Conservation (phyloP, 768 basidiomycete species). For the Boletus rubescentipes region DNA sequence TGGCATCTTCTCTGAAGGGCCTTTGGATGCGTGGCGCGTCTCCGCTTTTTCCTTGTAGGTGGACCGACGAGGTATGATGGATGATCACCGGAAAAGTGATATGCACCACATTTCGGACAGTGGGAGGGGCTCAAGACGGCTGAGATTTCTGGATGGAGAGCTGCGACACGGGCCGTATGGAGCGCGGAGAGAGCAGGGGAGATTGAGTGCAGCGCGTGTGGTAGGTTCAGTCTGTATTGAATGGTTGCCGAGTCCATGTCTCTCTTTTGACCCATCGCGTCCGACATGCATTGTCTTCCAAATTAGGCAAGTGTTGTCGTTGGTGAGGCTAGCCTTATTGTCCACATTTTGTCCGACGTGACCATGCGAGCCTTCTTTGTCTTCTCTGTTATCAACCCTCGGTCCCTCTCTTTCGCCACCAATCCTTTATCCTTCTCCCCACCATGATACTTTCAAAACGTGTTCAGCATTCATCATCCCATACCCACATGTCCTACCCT, state of each 20-base stretch:
- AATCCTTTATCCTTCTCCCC: background rate
- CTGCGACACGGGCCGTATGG: slow-evolving; percentile 46
- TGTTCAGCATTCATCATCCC: slow-evolving; percentile 17
- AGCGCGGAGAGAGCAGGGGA: slow-evolving; percentile 64
- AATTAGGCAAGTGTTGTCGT: slow-evolving; percentile 28
- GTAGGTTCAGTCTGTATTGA: slow-evolving; percentile 48
- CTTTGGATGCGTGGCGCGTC: background rate
- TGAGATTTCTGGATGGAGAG: slow-evolving; percentile 29
- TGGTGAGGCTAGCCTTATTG: slow-evolving; percentile 19
- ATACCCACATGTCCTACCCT: slow-evolving; percentile 8
- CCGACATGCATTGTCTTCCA: slow-evolving; percentile 20
- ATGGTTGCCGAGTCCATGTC: slow-evolving; percentile 23
- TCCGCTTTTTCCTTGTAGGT: slow-evolving; percentile 23
- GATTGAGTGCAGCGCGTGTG: slow-evolving; percentile 47
- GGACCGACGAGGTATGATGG: slow-evolving; percentile 32
- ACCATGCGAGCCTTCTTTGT: slow-evolving; percentile 12
- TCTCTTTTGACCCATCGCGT: background rate
- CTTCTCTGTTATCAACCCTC: slow-evolving; percentile 8
- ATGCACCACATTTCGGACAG: slow-evolving; percentile 56
- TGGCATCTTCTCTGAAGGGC: slow-evolving; percentile 17
- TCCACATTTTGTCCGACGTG: slow-evolving; percentile 5
- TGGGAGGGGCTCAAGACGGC: slow-evolving; percentile 25
- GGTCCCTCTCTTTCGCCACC: background rate
- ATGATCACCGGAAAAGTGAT: slow-evolving; percentile 42
- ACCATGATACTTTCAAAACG: slow-evolving; percentile 29